Base-by-base conservation (phyloP, 2,329 filamentous ascomycete species). In the Fusarium lateritium region DNA sequence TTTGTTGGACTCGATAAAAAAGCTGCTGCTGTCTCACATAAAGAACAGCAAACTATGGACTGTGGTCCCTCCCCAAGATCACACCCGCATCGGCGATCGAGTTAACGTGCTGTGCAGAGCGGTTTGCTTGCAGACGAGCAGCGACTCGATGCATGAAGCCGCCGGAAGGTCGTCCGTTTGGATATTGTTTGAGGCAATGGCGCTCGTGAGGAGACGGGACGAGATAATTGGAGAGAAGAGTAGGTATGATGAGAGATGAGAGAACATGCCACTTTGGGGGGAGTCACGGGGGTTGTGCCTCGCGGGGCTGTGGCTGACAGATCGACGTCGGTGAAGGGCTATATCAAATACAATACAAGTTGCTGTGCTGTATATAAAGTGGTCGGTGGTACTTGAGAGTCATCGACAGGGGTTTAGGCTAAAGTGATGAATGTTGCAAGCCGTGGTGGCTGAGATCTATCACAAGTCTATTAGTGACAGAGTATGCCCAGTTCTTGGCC, bases 401-500 rank as follows among this genome's bases (percentile, higher is more conserved):
- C 43, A 24, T 53, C 38, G 47, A 34, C 45, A 47, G 36, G 52
- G 50, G 21, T 70, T 54, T 54, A 62, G 65, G 57, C 45, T 60
- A 63, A 65, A 64, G 47, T 45, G 21, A 53, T 49, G n/a, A 39
- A 31, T 42, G 59, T 64, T 57, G 34, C 62, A 70, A 57, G 42
- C 65, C 60, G 58, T 39, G 28, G 64, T 61, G 66, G 70, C 67
- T 71, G 66, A 73, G 61, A 72, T 72, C 71, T 70, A 68, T 72
- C 62, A 69, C 53, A 62, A 57, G 67, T 70, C 43, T 61, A 47
- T 56, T 52, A 59, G 55, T 55, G 60, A 57, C 43, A 47, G 38
- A 50, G 26, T 33, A 56, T 26, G 22, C 40, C 40, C 22, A 43
- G 40, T 43, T 22, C 58, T 57, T 50, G 58, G 38, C 50, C 40